Base-by-base conservation (phyloP, 306 rosid genomes). In the Coriaria nepalensis region DNA sequence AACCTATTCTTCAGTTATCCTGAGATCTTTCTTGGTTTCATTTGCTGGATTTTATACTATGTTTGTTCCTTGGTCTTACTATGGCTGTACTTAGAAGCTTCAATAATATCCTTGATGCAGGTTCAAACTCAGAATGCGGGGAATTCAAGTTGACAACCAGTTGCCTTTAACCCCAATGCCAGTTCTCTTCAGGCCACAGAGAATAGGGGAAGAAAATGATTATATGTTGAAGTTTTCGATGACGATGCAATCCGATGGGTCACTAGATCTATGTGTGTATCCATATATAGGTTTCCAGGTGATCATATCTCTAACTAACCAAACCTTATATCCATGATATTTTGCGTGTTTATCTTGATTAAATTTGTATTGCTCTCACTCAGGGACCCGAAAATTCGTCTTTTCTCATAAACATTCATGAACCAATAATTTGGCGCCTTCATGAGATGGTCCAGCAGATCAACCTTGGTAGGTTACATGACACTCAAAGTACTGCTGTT, bases 361-460 rank as follows among this genome's bases (percentile, higher is more conserved):
- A 47, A 11, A n/a, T 66, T 36, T 43, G 34, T 43, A 52, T 44
- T 29, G 13, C 68, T 64, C 12, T 57, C 57, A 15, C 65, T 38
- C 80, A 90, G 98, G 95, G 95, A 40, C 95, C 82, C 15, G 85
- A 85, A 62, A 82, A 67, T 62, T 82, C 86, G 35, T 66, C 97
- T 62, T 85, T 90, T 66, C 60, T 75, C 53, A 70, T 90, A 64
- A 90, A 77, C 73, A 79, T 90, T 62, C 98, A 81, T 41, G 98
- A 85, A 66, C 95, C 98, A 57, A 77, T 85, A 47, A 85, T 90
- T 56, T 90, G 98, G 98, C 95, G 95, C 67, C 74, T 90, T 64
- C 95, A 90, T 73, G 95, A 85, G 73, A 85, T 81, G 95, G 63
- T 79, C 65, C 92, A 85, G 82, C 85, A 71, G 62, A 81, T 90